Conservation (phyloP, 306 rosid genomes). For the Prunus salicina region DNA sequence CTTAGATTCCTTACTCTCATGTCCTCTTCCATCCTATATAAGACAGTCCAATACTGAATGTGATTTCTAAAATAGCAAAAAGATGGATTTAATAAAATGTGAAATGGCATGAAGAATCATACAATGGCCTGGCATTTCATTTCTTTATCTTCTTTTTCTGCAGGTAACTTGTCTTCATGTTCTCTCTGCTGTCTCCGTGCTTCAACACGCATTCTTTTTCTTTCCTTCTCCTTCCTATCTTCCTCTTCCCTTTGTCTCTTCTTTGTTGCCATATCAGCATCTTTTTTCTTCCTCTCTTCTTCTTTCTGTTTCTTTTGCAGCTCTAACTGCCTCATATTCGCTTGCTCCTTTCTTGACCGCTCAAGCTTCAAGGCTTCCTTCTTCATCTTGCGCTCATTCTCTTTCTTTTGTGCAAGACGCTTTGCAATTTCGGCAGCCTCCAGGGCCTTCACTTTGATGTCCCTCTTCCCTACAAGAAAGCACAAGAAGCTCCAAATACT, state of each 20-base stretch:
- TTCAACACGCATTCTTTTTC: slow-evolving; percentile 70
- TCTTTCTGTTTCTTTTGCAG: slow-evolving; percentile 68
- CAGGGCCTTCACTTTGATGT: slow-evolving; percentile 78
- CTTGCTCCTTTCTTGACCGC: slow-evolving; percentile 62
- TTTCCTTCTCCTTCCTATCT: slow-evolving; percentile 72
- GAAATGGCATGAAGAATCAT: slow-evolving; percentile 22
- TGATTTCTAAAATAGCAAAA: slow-evolving; percentile 15
- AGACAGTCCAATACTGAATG: slow-evolving; percentile 22
- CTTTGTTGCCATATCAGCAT: slow-evolving; percentile 64
- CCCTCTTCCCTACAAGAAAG: slow-evolving; percentile 71
- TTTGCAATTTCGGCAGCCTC: slow-evolving; percentile 89
- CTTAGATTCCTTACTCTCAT: slow-evolving; percentile 38
- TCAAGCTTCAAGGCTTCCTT: slow-evolving; percentile 70
- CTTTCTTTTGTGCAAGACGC: slow-evolving; percentile 76
- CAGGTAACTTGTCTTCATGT: slow-evolving; percentile 42
- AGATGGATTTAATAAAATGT: slow-evolving; percentile 6
- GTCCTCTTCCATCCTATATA: slow-evolving; percentile 52
- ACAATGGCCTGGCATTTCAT: slow-evolving; percentile 42
- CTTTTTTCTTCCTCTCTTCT: slow-evolving; percentile 72
- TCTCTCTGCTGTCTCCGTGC: slow-evolving; percentile 61
- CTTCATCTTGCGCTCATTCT: slow-evolving; percentile 84
- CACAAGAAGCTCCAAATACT: slow-evolving; percentile 22
- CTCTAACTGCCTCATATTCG: slow-evolving; percentile 56
- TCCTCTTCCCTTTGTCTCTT: slow-evolving; percentile 89
- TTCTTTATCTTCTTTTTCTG: slow-evolving; percentile 56